These are phyloP conservation scores for Rhynchosporium graminicola DNA, from an alignment of 2,329 filamentous ascomycete genomes.

Conservation along the genomic window DNA sequence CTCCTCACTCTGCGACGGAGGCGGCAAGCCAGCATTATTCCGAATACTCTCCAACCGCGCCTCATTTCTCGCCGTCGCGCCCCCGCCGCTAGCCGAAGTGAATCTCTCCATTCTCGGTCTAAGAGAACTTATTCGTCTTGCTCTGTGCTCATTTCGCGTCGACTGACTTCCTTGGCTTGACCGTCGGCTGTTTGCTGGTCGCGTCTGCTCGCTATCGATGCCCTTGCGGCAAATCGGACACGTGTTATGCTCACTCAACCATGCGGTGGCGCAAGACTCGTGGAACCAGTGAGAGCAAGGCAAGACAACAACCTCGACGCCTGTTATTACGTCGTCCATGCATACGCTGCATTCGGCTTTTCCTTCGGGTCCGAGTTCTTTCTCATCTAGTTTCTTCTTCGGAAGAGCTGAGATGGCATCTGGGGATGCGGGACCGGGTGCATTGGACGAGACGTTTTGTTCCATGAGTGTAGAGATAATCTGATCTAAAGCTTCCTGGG, in stretches of 20 bases:
- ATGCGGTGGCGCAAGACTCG: slow-evolving; percentile 75
- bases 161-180: slow-evolving; percentile 22
- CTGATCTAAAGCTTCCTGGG: slow-evolving; percentile 85
- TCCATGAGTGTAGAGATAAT: slow-evolving; percentile 91
- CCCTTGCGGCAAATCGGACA: slow-evolving; percentile 76
- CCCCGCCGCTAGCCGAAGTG: not conserved
- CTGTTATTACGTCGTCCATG: slow-evolving; percentile 78
- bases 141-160: slow-evolving; percentile 25
- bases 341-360: slow-evolving; percentile 92
- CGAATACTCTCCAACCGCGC: slow-evolving; percentile 37
- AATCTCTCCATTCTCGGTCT: slow-evolving; percentile 19
- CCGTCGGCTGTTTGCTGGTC: slow-evolving; percentile 23
- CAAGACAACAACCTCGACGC: slow-evolving; percentile 72
- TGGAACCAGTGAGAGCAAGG: slow-evolving; percentile 97
- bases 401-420: slow-evolving; percentile 73
- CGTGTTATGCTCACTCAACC: slow-evolving; percentile 89
- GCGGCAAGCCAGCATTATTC: slow-evolving; percentile 26
- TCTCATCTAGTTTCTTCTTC: slow-evolving; percentile 66
- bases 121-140: slow-evolving; percentile 26
- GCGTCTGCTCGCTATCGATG: slow-evolving; percentile 32
- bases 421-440: slow-evolving; percentile 77
- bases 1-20: slow-evolving; percentile 25
- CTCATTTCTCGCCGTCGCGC: slow-evolving; percentile 31
- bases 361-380: slow-evolving; percentile 64
- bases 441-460: slow-evolving; percentile 72